Conservation (phyloP, 805 yeast species). For the Zygosaccharomyces rouxii region DNA sequence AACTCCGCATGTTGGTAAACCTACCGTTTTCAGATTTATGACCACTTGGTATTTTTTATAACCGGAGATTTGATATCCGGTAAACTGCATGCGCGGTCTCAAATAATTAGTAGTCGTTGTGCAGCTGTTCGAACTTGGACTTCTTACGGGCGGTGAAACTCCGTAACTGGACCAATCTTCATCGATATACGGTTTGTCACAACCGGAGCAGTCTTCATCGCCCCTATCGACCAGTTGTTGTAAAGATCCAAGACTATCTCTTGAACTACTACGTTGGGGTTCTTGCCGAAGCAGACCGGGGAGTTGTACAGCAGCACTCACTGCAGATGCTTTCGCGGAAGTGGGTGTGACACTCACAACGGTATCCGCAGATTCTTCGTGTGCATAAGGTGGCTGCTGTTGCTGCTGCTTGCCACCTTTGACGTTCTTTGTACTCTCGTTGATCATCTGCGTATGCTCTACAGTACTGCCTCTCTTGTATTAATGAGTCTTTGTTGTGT, state of each 20-base stretch:
- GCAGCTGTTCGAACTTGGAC: slow-evolving; percentile 1
- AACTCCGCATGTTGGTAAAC: slow-evolving; percentile 34
- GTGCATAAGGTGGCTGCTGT: neutral
- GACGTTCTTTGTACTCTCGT: slow-evolving; percentile 7
- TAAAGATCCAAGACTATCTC: slow-evolving; percentile 26
- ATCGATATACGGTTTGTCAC: slow-evolving; percentile 3
- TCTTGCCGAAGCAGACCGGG: slow-evolving; percentile 2
- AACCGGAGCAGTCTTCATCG: neutral
- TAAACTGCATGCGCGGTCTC: slow-evolving; percentile 29
- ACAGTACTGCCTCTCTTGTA: neutral
- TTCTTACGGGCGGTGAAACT: neutral
- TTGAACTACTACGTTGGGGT: slow-evolving; percentile 12
- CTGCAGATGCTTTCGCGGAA: neutral
- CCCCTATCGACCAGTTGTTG: slow-evolving; percentile 9
- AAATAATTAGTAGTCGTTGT: slow-evolving; percentile 19
- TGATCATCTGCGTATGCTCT: slow-evolving; percentile 6
- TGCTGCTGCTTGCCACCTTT: neutral
- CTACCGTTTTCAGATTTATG: slow-evolving; percentile 56
- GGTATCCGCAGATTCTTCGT: neutral
- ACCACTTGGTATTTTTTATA: slow-evolving; percentile 44
- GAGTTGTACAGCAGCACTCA: slow-evolving; percentile 1
- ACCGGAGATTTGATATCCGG: slow-evolving; percentile 36
- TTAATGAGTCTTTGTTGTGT: neutral
- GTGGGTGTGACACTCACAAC: neutral
- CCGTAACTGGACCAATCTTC: slow-evolving; percentile 7